These are phyloP conservation scores for Lasiodiplodia theobromae DNA, from an alignment of 2,329 filamentous ascomycete genomes.

Conservation along the genomic window DNA sequence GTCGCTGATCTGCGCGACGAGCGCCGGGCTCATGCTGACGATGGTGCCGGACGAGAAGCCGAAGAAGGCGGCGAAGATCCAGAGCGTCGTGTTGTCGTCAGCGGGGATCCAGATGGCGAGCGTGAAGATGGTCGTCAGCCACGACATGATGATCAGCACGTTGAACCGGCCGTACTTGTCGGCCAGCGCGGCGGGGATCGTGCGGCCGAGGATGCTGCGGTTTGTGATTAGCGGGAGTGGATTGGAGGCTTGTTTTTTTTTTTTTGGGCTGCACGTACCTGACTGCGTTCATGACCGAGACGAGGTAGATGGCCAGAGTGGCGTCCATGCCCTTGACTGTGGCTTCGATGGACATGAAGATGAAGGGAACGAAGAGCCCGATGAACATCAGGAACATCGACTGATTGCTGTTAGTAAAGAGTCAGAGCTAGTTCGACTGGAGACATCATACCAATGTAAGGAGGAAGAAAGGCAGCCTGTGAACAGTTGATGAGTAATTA, in stretches of 20 bases:
- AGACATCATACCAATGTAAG: no score
- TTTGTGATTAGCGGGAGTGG: constrained; percentile 30
- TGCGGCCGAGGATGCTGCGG: constrained; percentile 57
- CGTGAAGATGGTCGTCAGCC: constrained; percentile 52
- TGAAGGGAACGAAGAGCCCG: constrained; percentile 63
- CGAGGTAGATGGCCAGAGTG: constrained; percentile 59
- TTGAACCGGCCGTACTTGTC: constrained; percentile 61
- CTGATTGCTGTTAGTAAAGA: constrained; percentile 29
- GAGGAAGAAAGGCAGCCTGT: no score
- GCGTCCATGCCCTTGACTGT: constrained; percentile 55
- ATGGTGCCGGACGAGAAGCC: constrained; percentile 72
- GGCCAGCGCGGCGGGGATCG: constrained; percentile 57
- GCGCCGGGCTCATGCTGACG: constrained; percentile 66
- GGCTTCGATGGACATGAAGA: constrained; percentile 58
- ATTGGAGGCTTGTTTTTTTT: no score
- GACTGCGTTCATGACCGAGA: constrained; percentile 59
- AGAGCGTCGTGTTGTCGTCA: constrained; percentile 39
- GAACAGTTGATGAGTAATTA: no score
- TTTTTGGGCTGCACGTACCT: no score
- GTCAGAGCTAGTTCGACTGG: no score
- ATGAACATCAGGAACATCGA: constrained; percentile 32
- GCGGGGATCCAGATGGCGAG: constrained; percentile 62
- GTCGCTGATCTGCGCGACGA: constrained; percentile 73
- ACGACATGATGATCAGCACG: constrained; percentile 56
- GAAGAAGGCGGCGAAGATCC: constrained; percentile 44